Evolutionary conservation across 148 eudicot genomes (phyloP), one percentile per base, ranked within the genome.

Genomic region (Vaccinium myrtillus): DNA sequence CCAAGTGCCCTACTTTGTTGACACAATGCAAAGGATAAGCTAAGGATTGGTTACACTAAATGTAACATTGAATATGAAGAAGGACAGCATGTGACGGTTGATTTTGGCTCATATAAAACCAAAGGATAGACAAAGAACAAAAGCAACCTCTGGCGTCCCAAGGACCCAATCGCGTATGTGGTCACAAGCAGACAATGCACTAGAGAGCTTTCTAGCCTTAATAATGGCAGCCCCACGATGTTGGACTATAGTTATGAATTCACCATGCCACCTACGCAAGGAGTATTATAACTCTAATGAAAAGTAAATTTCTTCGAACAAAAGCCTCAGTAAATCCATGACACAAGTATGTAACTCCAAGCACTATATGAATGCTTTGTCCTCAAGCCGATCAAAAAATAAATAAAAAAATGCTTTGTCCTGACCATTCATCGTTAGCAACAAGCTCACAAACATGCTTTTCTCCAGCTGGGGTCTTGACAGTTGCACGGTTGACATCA

Each of bases 151-250:
- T 13, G 99, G 95, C 78, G 98, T 96, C 90, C 99, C 99, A 78
- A 92, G 93, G 71, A 96, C 97, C 99, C 98, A 94, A 75, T 96
- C 95, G 86, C 97, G 99, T 36, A 36, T 36, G 39, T 21, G 99
- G 84, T 95, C 98, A 89, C 98, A 95, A 19, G 98, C 97, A 79
- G 99, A 96, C 74, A 96, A 88, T 39, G 99, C 99, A 90, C 99
- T 94, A 43, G 99, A 96, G 67, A 96, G 91, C 92, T 96, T 96
- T 85, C 99, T 89, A 83, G 98, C 99, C 85, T 96, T 94, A 88
- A 96, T 96, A 88, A 96, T 96, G 27, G 99, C 99, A 85, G 99
- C 98, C 21, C 99, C 98, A 84, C 98, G 94, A 85, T 96, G 99
- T 83, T 96, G 99, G 83, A 96, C 99, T 46, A 93, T 96, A 15